Evolutionary conservation across 1,284 basidiomycete species (phyloP).

Genomic region (Peniophora sp.): DNA sequence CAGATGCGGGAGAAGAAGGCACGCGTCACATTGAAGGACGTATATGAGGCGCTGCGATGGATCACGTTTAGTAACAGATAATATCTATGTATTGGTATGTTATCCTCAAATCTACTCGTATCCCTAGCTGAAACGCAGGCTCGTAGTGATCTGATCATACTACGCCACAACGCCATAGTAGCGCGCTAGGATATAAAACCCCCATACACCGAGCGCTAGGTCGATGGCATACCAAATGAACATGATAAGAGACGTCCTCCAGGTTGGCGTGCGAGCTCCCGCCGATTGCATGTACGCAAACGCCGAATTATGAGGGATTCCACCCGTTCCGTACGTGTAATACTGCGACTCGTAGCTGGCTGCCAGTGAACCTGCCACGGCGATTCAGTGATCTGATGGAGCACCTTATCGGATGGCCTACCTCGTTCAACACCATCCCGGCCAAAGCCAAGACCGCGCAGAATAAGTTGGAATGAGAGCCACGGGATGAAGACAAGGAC

Average conservation of each 20-base stretch:
- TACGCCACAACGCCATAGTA: no score
- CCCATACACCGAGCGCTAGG: not conserved
- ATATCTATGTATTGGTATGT: conserved; percentile 1
- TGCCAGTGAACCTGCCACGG: not conserved
- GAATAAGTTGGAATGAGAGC: not conserved
- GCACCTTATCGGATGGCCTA: not conserved
- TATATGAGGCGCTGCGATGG: conserved; percentile 33
- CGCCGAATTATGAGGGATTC: not conserved
- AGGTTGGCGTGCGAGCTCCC: not conserved
- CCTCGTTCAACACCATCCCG: not conserved
- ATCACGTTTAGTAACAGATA: conserved; percentile 29
- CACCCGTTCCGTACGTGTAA: not conserved
- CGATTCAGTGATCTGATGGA: no score
- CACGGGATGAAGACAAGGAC: not conserved
- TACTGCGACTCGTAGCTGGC: not conserved
- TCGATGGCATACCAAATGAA: no score
- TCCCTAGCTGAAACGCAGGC: no score
- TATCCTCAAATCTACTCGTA: not conserved
- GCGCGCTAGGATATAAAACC: not conserved
- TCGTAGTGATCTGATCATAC: no score
- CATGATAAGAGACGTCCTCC: not conserved
- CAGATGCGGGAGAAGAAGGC: conserved; percentile 10
- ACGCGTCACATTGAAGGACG: conserved; percentile 13
- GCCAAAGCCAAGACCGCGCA: not conserved
- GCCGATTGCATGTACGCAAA: not conserved